Evolutionary conservation across 2,329 filamentous ascomycete genomes (phyloP).

Genomic region (Simplicillium aogashimaense): DNA sequence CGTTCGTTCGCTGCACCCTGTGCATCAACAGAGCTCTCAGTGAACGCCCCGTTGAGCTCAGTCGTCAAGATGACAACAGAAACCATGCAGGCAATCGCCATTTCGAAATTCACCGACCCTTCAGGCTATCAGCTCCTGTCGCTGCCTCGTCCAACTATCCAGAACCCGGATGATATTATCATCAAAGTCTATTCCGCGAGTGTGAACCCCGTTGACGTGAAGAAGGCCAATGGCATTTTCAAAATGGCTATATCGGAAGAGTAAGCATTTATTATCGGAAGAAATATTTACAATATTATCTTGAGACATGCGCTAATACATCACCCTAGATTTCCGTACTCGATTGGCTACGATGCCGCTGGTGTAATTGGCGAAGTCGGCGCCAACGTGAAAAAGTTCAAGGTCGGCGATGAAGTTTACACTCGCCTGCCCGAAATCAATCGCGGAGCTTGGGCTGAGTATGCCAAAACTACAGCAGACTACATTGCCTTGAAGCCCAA

Average conservation of each 20-base stretch:
- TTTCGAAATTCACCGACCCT: constrained; percentile 11
- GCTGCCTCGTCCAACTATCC: constrained; percentile 13
- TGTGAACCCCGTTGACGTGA: constrained; percentile 34
- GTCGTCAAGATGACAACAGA: neutral
- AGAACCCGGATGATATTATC: constrained; percentile 13
- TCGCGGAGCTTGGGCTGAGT: constrained; percentile 26
- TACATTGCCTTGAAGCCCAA: constrained; percentile 27
- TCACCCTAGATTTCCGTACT: constrained; percentile 24
- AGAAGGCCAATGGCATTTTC: constrained; percentile 24
- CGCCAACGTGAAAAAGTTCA: constrained; percentile 19
- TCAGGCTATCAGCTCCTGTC: constrained; percentile 10
- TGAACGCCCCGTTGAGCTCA: too few species aligned
- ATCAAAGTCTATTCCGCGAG: constrained; percentile 32
- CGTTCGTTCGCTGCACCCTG: too few species aligned
- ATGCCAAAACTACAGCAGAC: constrained; percentile 18
- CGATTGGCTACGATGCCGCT: constrained; percentile 30
- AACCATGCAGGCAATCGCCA: constrained; percentile 11
- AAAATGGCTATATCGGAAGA: constrained; percentile 20
- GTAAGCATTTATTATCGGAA: constrained; percentile 12
- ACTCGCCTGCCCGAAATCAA: constrained; percentile 11
- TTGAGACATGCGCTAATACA: neutral
- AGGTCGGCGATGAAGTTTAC: constrained; percentile 16
- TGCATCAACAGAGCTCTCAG: too few species aligned
- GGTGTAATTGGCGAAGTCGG: constrained; percentile 27
- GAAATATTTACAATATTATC: too few species aligned